phyloP scores from a whole-genome alignment of 2,329 filamentous ascomycete species.

The Corynespora cassiicola region DNA sequence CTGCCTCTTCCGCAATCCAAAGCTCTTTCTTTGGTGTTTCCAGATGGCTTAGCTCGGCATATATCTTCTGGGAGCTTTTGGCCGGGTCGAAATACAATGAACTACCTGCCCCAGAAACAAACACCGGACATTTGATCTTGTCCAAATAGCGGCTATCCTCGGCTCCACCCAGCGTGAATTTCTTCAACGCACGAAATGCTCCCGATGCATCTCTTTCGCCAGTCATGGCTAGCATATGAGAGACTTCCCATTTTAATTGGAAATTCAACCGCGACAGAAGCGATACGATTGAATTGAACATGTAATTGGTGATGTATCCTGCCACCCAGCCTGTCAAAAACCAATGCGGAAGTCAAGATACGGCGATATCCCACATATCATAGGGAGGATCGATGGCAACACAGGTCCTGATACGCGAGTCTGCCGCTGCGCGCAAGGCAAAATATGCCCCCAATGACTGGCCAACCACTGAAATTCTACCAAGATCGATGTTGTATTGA shows the following conservation, averaged over 20 bases:
- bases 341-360: neutral
- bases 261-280: neutral
- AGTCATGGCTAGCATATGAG: neutral
- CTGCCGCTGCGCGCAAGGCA: slow-evolving; percentile 51
- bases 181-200: neutral
- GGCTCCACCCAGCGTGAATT: neutral
- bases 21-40: neutral
- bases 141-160: neutral
- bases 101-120: slow-evolving; percentile 3
- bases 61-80: neutral
- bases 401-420: slow-evolving; percentile 54
- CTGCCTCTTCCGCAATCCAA: slow-evolving; percentile 1
- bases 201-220: neutral
- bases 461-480: slow-evolving; percentile 46
- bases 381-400: slow-evolving; percentile 48
- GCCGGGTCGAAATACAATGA: slow-evolving; percentile 2
- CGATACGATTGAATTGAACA: neutral
- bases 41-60: neutral
- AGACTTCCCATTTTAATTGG: slow-evolving; percentile 2
- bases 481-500: slow-evolving; percentile 42
- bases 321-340: slow-evolving; percentile 7
- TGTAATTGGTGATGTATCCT: slow-evolving; percentile 6
- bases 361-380: slow-evolving; percentile 38
- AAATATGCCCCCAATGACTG: slow-evolving; percentile 55
- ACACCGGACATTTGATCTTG: slow-evolving; percentile 1